phyloP scores from a whole-genome alignment of 2,329 filamentous ascomycete genomes.

The Colletotrichum sp. region DNA sequence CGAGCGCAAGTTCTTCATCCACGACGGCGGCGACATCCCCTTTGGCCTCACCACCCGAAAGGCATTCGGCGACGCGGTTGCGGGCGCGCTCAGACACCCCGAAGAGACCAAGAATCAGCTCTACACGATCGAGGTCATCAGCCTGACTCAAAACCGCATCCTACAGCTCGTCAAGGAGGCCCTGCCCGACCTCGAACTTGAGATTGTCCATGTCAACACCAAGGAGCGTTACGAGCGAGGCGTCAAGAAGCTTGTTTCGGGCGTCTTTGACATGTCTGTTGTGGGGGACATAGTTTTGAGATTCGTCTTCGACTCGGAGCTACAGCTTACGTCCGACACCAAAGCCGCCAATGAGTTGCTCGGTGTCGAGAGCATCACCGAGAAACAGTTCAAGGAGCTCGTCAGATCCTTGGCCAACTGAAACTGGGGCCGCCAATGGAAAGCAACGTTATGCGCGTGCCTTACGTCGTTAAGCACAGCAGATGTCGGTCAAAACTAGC shows the following conservation, averaged over 20 bases:
- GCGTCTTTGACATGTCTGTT: not conserved
- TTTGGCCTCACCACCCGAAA: slow-evolving; percentile 52
- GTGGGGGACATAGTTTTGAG: not conserved
- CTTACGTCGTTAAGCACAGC: not conserved
- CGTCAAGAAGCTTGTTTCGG: not conserved
- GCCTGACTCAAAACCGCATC: slow-evolving; percentile 55
- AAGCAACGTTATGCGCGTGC: not conserved
- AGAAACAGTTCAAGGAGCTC: not conserved
- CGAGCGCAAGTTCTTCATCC: slow-evolving; percentile 40
- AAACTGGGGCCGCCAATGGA: not conserved
- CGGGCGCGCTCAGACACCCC: slow-evolving; percentile 48
- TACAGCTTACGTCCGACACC: not conserved
- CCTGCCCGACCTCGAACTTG: not conserved
- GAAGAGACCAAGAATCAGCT: slow-evolving; percentile 56
- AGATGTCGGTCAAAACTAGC: not conserved
- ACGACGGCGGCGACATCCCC: slow-evolving; percentile 50
- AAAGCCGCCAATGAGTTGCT: not conserved
- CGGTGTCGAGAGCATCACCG: not conserved
- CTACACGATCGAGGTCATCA: slow-evolving; percentile 55
- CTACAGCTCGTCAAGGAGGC: slow-evolving; percentile 33
- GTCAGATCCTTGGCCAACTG: not conserved
- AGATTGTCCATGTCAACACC: not conserved
- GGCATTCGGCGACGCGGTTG: slow-evolving; percentile 50
- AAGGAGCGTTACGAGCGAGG: not conserved
- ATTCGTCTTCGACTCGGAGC: not conserved